phyloP scores from a whole-genome alignment of 208 protist genomes.

The Trypanosomatidae sp. region DNA sequence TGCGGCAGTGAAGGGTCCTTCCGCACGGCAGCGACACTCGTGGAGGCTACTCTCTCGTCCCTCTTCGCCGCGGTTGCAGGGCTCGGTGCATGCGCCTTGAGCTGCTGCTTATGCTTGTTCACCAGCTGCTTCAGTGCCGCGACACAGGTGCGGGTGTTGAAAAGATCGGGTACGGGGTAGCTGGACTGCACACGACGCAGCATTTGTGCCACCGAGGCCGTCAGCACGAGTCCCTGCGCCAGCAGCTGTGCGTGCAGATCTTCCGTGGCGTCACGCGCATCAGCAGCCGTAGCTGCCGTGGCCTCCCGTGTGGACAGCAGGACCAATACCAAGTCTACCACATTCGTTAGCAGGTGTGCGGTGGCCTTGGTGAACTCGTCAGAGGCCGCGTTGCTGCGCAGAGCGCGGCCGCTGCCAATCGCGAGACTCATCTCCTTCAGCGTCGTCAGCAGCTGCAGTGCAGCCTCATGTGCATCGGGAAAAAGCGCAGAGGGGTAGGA shows the following conservation, averaged over 20 bases:
- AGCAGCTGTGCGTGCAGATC: slow-evolving; percentile 18
- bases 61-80: not conserved
- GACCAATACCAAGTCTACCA: slow-evolving; percentile 17
- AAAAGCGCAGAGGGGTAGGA: too few relatives aligned
- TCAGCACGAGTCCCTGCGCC: slow-evolving; percentile 34
- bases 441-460: slow-evolving; percentile 32
- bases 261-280: not conserved
- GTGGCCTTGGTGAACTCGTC: slow-evolving; percentile 46
- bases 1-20: too few relatives aligned
- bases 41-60: not conserved
- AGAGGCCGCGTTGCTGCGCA: slow-evolving; percentile 27
- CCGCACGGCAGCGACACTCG: not conserved
- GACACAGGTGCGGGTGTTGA: slow-evolving; percentile 42
- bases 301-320: slow-evolving; percentile 7
- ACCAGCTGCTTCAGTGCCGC: slow-evolving; percentile 45
- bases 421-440: slow-evolving; percentile 35
- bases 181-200: slow-evolving; percentile 39
- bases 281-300: not conserved
- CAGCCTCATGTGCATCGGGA: too few relatives aligned
- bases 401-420: slow-evolving; percentile 21
- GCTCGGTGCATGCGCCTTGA: not conserved
- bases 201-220: slow-evolving; percentile 34
- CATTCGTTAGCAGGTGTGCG: slow-evolving; percentile 39
- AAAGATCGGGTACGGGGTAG: slow-evolving; percentile 22
- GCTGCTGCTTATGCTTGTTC: slow-evolving; percentile 45